Evolutionary conservation across 495 filamentous ascomycete genomes (phyloP), one percentile per base, ranked within the genome.

Genomic region (Aspergillus leporis): DNA sequence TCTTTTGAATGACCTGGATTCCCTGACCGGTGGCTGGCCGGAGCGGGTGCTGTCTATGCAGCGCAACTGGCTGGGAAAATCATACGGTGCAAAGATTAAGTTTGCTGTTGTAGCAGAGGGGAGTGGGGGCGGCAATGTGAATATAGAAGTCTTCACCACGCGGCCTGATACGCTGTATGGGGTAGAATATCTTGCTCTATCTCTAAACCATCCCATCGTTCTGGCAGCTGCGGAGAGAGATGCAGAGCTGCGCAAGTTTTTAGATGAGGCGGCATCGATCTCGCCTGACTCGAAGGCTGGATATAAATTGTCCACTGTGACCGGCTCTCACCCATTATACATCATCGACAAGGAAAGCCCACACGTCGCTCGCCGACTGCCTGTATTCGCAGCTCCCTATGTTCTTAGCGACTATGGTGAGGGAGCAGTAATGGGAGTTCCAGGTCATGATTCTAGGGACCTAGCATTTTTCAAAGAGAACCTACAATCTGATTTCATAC

Each of bases 361-460:
- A 4, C 80, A 77, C 38, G 70, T 83, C 8, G 75, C 80, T 49
- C 64, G 78, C 41, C 75, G 80, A 38, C 68, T 95, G 9, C 90
- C 92, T 3, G 79, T 96, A 10, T 96, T 88, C 64, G 87, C 87
- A 10, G 89, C 92, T 5, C 87, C 90, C 0, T 96, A 96, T 60
- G 92, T 96, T n/a, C 76, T 93, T 5, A 86, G 87, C 30, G 89
- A 92, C 56, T 95, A 94, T 61, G 92, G 90, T n/a, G 87, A 89
- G 53, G 90, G 91, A 1, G 91, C 91, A 5, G 89, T 96, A 6
- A 96, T 96, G 92, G 92, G 91, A 40, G 92, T 96, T 22, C 92
- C 92, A 0, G 92, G 86, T 2, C 91, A 96, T 59, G 92, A 96
- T 67, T 66, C 76, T 0, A 81, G 90, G 36, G 92, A 96, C 62